Evolutionary conservation across 176 grass and related monocot genomes (phyloP), one percentile per base, ranked within the genome.

Genomic region (Musa acuminata): DNA sequence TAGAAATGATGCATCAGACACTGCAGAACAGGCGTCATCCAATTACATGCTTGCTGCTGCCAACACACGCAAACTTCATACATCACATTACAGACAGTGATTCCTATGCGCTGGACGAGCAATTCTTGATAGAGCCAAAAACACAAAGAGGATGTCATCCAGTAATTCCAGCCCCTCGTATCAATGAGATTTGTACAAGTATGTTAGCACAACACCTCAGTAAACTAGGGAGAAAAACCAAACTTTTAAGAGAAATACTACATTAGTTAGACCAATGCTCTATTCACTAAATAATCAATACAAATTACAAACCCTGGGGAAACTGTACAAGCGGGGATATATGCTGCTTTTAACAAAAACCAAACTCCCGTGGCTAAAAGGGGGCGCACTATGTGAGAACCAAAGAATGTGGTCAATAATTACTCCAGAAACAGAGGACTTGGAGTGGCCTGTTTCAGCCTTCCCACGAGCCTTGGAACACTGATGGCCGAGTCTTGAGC

Each of bases 401-500:
- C 78, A 91, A 91, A 85, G 85, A 91, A 87, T 91, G 73, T 22
- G 76, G 74, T 85, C 68, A 83, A 87, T 86, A 80, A 79, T 83
- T 80, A 78, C 77, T 72, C 77, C 85, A 78, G 29, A 75, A 83
- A 87, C 35, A 24, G 60, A 66, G 78, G 74, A 82, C 77, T 25
- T 55, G 59, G 73, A 81, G 72, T 13, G 64, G 57, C 80, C 80
- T 83, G 81, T 49, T 74, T 83, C 84, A 79, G 53, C 73, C 76
- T 81, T 85, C 72, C 79, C 71, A 83, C 83, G 85, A 85, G 53
- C 90, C 95, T 83, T 91, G 84, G 80, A 99, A 99, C 76, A 91
- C 86, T 73, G 88, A 87, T 51, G 82, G 79, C 81, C 95, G 87
- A 9, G 88, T 94, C 83, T 87, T 99, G 52, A 99, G 87, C 95